Percentiles rank a stretch among this genome's conserved stretches.
Conservation (phyloP, 768 basidiomycete species). For the Psilocybe cyanescens region DNA sequence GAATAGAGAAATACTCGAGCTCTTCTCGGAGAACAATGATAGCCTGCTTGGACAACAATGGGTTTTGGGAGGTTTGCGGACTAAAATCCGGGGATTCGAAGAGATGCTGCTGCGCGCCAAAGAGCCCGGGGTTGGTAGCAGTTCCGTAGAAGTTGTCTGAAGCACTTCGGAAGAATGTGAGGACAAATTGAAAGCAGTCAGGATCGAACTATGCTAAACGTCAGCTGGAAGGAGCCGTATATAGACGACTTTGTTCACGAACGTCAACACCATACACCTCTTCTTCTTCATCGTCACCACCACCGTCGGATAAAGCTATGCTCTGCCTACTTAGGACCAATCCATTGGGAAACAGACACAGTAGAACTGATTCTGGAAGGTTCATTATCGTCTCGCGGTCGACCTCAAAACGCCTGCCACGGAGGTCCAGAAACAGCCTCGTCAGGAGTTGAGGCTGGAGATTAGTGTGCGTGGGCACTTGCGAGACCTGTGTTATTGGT, state of each 20-base stretch:
- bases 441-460: constrained; percentile 89
- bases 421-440: constrained; percentile 88
- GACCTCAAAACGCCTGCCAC: constrained; percentile 89
- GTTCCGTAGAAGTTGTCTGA: constrained; percentile 94
- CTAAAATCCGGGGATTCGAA: constrained; percentile 69
- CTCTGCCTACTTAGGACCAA: constrained; percentile 91
- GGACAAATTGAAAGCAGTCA: constrained; percentile 92
- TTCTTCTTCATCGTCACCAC: constrained; percentile 80
- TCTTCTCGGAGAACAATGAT: constrained; percentile 99
- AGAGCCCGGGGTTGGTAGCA: constrained; percentile 68
- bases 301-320: constrained; percentile 72
- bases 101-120: constrained; percentile 79
- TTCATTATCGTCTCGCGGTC: constrained; percentile 99
- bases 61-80: constrained; percentile 79
- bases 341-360: constrained; percentile 97
- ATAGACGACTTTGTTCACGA: constrained; percentile 40
- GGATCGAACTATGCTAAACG: constrained; percentile 81
- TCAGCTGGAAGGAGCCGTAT: constrained; percentile 11
- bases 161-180: constrained; percentile 88
- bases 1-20: constrained; percentile 97
- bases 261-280: constrained; percentile 97
- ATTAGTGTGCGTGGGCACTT: constrained; percentile 67
- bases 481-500: constrained; percentile 65
- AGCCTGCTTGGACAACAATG: constrained; percentile 92
- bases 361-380: constrained; percentile 93